Evolutionary conservation across 805 yeast species (phyloP).

Genomic region (Cyberlindnera nakhonratchasimensis): DNA sequence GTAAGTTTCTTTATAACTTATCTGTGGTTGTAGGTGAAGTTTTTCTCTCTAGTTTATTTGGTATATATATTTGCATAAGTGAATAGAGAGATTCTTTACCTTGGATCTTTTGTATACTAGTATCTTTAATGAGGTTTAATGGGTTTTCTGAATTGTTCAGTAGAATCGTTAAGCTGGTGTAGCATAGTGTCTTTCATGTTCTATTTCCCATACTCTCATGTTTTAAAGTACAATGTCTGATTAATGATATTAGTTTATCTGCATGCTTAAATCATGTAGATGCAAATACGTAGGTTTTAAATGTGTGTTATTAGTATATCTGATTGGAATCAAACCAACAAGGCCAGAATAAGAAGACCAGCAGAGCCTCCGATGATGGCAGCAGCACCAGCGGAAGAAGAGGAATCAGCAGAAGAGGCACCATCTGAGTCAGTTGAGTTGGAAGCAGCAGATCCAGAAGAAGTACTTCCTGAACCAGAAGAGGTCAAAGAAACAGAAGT

Average conservation of each 20-base stretch:
- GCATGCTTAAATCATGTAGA: no score
- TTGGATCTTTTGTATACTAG: constrained; percentile 5
- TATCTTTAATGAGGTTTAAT: constrained; percentile 1
- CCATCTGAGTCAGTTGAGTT: not conserved
- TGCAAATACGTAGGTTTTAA: no score
- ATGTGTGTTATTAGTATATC: no score
- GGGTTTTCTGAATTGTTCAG: constrained; percentile 1
- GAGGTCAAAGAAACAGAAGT: constrained; percentile 5
- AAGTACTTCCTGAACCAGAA: constrained; percentile 2
- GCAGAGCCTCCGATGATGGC: constrained; percentile 16
- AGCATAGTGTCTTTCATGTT: no score
- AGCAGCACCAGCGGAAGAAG: constrained; percentile 10
- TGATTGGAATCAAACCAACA: constrained; percentile 13
- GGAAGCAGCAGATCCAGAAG: not conserved
- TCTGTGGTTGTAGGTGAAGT: constrained; percentile 4
- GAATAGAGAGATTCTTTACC: constrained; percentile 16
- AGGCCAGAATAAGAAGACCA: constrained; percentile 15
- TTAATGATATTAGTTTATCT: not conserved
- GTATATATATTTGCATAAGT: constrained; percentile 7
- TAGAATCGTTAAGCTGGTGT: not conserved
- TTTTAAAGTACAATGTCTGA: not conserved
- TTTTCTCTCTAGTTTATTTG: constrained; percentile 4
- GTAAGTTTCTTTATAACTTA: constrained; percentile 20
- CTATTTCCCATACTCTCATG: no score
- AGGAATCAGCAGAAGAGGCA: not conserved